phyloP scores from a whole-genome alignment of 129 eudicot genomes.

The Tagetes patula region DNA sequence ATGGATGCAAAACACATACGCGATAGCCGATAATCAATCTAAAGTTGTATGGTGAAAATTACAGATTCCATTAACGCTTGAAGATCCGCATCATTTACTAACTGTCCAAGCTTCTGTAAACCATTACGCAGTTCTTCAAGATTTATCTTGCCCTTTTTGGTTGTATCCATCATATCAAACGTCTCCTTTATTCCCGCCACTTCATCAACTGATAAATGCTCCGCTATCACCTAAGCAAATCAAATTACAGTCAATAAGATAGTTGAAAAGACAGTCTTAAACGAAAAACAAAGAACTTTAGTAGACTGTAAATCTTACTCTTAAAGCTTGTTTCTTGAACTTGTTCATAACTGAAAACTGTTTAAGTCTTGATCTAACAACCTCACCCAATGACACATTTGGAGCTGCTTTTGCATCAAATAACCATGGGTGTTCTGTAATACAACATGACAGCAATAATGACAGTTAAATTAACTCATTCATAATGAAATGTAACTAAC shows the following conservation, averaged over 20 bases:
- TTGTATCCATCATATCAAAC: constrained; percentile 70
- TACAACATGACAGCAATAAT: constrained; percentile 12
- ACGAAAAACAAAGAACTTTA: constrained; percentile 6
- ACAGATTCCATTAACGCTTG: constrained; percentile 70
- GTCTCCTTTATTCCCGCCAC: constrained; percentile 70
- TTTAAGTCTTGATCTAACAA: constrained; percentile 80
- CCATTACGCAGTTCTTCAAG: constrained; percentile 71
- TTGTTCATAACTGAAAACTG: constrained; percentile 86
- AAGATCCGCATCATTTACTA: constrained; percentile 59
- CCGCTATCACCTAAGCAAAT: constrained; percentile 61
- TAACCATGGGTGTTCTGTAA: constrained; percentile 83
- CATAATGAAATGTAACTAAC: not conserved
- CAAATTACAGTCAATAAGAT: constrained; percentile 23
- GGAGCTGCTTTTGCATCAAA: constrained; percentile 70
- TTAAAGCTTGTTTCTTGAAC: constrained; percentile 72
- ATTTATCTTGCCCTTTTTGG: constrained; percentile 59
- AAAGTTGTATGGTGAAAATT: constrained; percentile 25
- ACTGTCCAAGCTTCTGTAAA: constrained; percentile 70
- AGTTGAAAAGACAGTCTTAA: not conserved
- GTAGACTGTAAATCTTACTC: constrained; percentile 43
- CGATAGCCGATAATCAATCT: not conserved
- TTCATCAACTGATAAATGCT: constrained; percentile 72
- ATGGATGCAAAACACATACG: not conserved
- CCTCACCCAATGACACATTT: constrained; percentile 86
- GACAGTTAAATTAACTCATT: not conserved